phyloP scores from a whole-genome alignment of 805 yeast genomes.

The Candida boidinii region DNA sequence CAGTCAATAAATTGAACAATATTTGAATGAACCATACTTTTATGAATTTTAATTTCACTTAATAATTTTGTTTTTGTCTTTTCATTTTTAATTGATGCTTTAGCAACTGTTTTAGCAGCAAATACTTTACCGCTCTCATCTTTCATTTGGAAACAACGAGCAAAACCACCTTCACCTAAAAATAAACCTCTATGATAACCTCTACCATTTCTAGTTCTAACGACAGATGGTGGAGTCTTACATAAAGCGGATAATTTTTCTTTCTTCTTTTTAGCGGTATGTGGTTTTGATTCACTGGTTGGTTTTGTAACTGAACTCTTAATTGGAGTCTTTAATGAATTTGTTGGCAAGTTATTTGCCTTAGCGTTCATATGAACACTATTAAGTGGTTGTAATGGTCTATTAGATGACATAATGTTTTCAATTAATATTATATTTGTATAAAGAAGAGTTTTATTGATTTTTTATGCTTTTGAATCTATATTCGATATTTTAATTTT shows the following conservation, averaged over 20 bases:
- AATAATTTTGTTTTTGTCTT: constrained; percentile 81
- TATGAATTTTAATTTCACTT: constrained; percentile 93
- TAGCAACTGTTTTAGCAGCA: constrained; percentile 98
- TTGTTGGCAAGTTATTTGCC: constrained; percentile 14
- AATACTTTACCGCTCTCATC: constrained; percentile 79
- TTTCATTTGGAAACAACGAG: constrained; percentile 94
- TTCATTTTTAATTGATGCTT: constrained; percentile 83
- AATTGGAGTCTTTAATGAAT: constrained; percentile 28
- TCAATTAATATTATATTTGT: no score
- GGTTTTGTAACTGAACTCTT: constrained; percentile 27
- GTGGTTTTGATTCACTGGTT: constrained; percentile 10
- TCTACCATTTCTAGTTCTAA: constrained; percentile 77
- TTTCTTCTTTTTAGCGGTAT: constrained; percentile 55
- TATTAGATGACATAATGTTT: constrained; percentile 24
- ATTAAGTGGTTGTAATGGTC: constrained; percentile 47
- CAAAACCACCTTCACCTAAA: constrained; percentile 98
- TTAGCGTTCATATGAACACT: constrained; percentile 43
- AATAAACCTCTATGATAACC: constrained; percentile 87
- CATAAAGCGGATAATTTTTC: constrained; percentile 87
- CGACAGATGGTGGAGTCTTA: constrained; percentile 93
- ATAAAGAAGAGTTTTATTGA: no score
- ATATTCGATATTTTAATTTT: no score
- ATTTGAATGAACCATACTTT: constrained; percentile 79
- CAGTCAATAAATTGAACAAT: constrained; percentile 92
- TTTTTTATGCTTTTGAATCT: no score